These are phyloP conservation scores for Globisporangium emineosum DNA, from an alignment of 352 stramenopile species.

Conservation along the genomic window DNA sequence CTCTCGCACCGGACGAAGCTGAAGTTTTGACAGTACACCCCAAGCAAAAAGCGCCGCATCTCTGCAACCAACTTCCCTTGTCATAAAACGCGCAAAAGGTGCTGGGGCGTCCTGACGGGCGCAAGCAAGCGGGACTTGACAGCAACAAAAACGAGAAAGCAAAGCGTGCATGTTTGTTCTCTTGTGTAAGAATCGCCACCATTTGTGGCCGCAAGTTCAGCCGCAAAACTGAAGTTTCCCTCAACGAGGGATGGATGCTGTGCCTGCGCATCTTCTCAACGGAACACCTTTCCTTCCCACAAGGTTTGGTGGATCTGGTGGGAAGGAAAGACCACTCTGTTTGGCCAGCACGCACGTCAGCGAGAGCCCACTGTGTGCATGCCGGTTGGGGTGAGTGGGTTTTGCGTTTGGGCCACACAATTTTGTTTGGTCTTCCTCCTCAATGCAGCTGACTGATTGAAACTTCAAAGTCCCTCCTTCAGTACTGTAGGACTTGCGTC, in stretches of 20 bases:
- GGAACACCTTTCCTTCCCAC: too few species aligned
- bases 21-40: constrained; percentile 14
- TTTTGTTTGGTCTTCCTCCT: neutral
- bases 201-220: neutral
- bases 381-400: neutral
- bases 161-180: neutral
- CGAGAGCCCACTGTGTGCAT: neutral
- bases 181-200: neutral
- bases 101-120: neutral
- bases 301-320: too few species aligned
- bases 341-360: neutral
- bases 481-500: neutral
- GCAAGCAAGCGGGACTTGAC: constrained; percentile 1
- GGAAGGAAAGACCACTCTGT: neutral
- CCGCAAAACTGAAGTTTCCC: constrained; percentile 13
- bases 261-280: too few species aligned
- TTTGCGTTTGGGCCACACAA: neutral
- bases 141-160: neutral
- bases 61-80: constrained; percentile 7
- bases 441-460: neutral
- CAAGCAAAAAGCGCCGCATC: constrained; percentile 7
- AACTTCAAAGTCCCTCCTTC: constrained; percentile 6
- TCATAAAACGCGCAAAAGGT: constrained; percentile 3
- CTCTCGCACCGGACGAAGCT: neutral
- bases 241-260: constrained; percentile 2